Percentiles rank a stretch among this genome's conserved stretches.
These are phyloP conservation scores for Colletotrichum lindemuthianum DNA, from an alignment of 2,329 filamentous ascomycete genomes.

Conservation along the genomic window DNA sequence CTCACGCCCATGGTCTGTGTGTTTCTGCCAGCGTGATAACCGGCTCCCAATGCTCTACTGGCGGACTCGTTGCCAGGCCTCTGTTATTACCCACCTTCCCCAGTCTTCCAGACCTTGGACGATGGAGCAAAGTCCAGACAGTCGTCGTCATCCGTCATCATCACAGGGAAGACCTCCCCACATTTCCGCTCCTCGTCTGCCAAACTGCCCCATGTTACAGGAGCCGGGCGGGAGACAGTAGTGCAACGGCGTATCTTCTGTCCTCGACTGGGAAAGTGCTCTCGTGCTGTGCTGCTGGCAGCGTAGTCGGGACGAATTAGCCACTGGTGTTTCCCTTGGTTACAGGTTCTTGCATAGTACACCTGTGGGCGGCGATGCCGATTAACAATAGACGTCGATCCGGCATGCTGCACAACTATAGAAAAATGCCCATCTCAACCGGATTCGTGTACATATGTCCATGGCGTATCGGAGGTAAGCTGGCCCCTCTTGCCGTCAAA, in stretches of 20 bases:
- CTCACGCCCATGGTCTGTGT: too few species aligned
- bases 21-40: too few species aligned
- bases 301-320: background rate
- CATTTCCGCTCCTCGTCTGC: slow-evolving; percentile 11
- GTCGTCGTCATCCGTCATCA: slow-evolving; percentile 31
- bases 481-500: too few species aligned
- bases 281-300: too few species aligned
- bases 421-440: slow-evolving; percentile 4
- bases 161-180: slow-evolving; percentile 17
- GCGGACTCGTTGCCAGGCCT: background rate
- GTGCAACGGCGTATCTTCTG: background rate
- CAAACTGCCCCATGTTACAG: background rate
- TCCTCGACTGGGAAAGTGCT: too few species aligned
- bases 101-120: background rate
- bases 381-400: slow-evolving; percentile 13
- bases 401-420: slow-evolving; percentile 24
- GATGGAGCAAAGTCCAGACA: background rate
- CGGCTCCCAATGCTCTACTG: too few species aligned
- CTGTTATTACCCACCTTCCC: background rate
- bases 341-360: background rate
- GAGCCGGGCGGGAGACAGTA: background rate
- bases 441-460: too few species aligned
- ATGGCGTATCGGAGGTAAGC: too few species aligned
- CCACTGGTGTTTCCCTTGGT: background rate
- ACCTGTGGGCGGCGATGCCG: slow-evolving; percentile 2